phyloP scores from a whole-genome alignment of 345 rosid species.

The Linum trigynum region DNA sequence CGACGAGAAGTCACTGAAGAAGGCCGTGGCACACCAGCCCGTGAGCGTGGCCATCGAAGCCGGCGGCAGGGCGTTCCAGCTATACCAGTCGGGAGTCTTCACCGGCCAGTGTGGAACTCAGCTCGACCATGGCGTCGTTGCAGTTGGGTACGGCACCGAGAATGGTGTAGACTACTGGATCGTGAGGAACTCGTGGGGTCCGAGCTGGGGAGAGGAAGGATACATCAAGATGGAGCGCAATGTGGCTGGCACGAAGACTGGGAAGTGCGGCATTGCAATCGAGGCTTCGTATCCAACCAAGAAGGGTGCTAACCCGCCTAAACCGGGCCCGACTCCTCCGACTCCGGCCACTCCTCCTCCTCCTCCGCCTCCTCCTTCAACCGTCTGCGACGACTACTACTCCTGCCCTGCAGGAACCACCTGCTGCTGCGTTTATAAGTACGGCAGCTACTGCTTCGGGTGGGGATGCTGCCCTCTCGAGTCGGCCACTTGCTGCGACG shows the following conservation, averaged over 20 bases:
- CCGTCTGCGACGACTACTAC: slow-evolving; percentile 17
- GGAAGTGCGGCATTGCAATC: slow-evolving; percentile 9
- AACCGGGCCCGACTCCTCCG: slow-evolving; percentile 9
- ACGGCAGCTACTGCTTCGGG: slow-evolving; percentile 14
- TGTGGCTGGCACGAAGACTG: not conserved
- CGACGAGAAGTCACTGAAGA: slow-evolving; percentile 5
- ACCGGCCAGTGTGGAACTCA: slow-evolving; percentile 3
- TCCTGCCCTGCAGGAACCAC: slow-evolving; percentile 22
- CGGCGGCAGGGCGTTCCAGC: slow-evolving; percentile 10
- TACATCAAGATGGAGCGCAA: slow-evolving; percentile 8
- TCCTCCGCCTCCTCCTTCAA: slow-evolving; percentile 14
- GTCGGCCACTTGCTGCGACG: slow-evolving; percentile 30
- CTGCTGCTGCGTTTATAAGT: slow-evolving; percentile 25
- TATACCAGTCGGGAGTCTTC: slow-evolving; percentile 5
- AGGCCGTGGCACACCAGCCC: slow-evolving; percentile 6
- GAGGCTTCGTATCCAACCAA: slow-evolving; percentile 9
- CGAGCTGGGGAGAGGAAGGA: slow-evolving; percentile 4
- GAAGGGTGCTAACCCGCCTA: slow-evolving; percentile 3
- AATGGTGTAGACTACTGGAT: slow-evolving; percentile 5
- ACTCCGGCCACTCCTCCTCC: slow-evolving; percentile 11
- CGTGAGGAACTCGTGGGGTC: slow-evolving; percentile 10
- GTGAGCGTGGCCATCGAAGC: slow-evolving; percentile 5
- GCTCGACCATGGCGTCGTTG: slow-evolving; percentile 2
- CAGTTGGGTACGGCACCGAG: slow-evolving; percentile 5
- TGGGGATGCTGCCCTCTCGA: slow-evolving; percentile 31